Evolutionary conservation across 345 rosid genomes (phyloP), one percentile per base, ranked within the genome.

Genomic region (Eucalyptus leucophloia): DNA sequence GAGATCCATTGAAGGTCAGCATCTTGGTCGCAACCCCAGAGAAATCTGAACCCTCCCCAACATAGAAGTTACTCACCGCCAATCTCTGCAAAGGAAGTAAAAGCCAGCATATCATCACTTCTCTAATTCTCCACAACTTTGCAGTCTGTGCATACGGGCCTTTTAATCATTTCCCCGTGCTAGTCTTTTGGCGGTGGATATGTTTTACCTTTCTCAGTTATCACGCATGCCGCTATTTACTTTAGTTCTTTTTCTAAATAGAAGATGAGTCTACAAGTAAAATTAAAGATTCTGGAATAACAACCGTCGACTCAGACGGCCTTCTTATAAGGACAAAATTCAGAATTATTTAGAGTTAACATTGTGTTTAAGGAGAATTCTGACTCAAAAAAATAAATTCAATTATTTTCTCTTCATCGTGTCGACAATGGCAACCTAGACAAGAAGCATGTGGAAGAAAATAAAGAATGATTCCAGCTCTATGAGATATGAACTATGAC

Each of bases 21-120:
- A 96, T 85, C 94, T 94, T 95, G 16, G 98, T 97, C 34, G 92
- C 94, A 26, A 95, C 95, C 40, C 99, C 98, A 13, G 98, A 93
- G 93, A 91, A 92, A 91, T 96, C 99, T 37, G 96, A 89, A 54
- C 98, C 98, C 91, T 95, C 95, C 88, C 96, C 98, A 65, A 93
- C 91, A 60, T 95, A 95, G 80, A 95, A 93, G 92, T 95, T 94
- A 86, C 90, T 88, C 86, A 94, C 93, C 49, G 91, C 80, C 90
- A 97, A 93, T 91, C 97, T 97, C 98, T 97, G 95, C 94, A 92
- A 67, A 86, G 65, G 56, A 88, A 88, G 49, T 23, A 49, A 17
- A 88, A 86, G 12, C 77, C 85, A 40, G 47, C 47, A 40, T 77
- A 40, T 23, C 23, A 77, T 77, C 47, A 21, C 47, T 40, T 12